phyloP scores from a whole-genome alignment of 2,329 filamentous ascomycete species.

The Cercospora citrullina region DNA sequence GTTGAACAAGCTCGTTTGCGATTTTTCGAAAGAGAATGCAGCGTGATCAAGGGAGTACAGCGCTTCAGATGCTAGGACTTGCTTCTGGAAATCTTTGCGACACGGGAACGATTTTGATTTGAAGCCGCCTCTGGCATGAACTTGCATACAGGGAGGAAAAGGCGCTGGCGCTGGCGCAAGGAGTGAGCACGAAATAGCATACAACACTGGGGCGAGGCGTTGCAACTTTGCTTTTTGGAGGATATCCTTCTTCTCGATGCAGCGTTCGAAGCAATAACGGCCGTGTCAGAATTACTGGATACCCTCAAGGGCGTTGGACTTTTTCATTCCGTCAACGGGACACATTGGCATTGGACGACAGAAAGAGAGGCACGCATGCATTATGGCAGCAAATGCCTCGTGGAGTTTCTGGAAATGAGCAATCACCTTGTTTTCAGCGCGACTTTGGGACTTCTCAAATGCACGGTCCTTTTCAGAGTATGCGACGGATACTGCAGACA shows the following conservation, averaged over 20 bases:
- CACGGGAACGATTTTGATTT: background rate
- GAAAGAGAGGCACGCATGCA: constrained; percentile 1
- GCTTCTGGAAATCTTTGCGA: background rate
- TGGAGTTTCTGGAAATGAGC: background rate
- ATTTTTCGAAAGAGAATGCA: background rate
- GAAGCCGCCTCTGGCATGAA: background rate
- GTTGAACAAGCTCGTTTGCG: background rate
- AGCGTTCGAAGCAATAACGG: background rate
- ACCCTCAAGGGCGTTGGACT: background rate
- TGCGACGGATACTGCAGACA: background rate
- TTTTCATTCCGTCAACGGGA: background rate
- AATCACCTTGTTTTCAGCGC: background rate
- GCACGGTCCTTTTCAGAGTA: background rate
- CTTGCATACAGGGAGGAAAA: background rate
- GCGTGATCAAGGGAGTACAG: background rate
- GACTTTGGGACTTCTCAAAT: background rate
- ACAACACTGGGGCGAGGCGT: background rate
- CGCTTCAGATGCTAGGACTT: background rate
- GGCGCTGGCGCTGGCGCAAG: background rate
- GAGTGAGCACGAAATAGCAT: background rate
- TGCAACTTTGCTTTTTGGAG: background rate
- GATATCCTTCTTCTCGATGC: background rate
- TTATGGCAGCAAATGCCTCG: constrained; percentile 1
- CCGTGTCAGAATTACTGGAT: background rate
- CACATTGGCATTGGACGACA: background rate